phyloP scores from a whole-genome alignment of 257 asterid genomes.

The Orobanche coerulescens region DNA sequence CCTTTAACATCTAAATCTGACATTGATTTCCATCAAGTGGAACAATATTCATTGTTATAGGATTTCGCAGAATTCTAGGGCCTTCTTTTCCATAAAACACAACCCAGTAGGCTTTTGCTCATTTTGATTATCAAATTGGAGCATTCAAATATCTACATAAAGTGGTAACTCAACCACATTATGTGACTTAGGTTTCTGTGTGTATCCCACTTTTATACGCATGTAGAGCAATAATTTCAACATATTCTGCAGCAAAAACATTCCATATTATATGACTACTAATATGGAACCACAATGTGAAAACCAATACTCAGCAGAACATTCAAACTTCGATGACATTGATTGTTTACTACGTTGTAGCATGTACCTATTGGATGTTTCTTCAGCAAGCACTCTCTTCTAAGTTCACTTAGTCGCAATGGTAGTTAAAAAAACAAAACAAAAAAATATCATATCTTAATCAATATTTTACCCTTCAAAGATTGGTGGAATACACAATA shows the following conservation, averaged over 20 bases:
- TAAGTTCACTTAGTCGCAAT: background rate
- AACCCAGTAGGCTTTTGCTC: no score
- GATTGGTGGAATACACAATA: background rate
- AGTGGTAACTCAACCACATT: background rate
- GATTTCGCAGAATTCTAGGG: no score
- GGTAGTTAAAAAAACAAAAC: background rate
- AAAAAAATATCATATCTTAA: conserved; percentile 3
- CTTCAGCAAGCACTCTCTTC: background rate
- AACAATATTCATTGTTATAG: no score
- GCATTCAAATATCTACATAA: background rate
- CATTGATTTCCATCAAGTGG: no score
- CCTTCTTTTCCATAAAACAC: no score
- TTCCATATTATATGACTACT: background rate
- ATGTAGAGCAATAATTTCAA: background rate
- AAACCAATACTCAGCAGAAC: background rate
- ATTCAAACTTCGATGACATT: background rate
- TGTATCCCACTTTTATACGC: background rate
- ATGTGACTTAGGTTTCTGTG: background rate
- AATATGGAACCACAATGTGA: background rate
- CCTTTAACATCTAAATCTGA: no score
- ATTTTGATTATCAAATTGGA: no score
- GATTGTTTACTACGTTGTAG: background rate
- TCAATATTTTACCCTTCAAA: background rate
- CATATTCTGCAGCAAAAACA: background rate
- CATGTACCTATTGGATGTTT: background rate